These are phyloP conservation scores for Umbelopsis ramanniana DNA, from an alignment of 192 early-diverging fungal genomes.

Conservation along the genomic window DNA sequence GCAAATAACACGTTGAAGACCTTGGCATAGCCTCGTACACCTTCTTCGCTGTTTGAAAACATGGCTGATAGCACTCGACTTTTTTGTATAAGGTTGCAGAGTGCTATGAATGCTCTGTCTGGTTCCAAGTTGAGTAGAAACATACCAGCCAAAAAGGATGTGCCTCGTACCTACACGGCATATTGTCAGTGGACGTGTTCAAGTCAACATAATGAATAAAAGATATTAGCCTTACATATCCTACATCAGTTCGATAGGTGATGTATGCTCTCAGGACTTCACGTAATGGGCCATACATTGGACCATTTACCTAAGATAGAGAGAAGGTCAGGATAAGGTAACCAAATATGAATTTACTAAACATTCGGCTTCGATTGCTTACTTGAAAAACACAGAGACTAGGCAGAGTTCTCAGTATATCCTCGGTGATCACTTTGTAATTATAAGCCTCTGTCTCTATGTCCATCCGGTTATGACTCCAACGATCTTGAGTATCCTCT, in stretches of 20 bases:
- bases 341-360: not conserved
- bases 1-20: slow-evolving; percentile 47
- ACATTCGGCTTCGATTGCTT: not conserved
- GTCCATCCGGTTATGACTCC: not conserved
- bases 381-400: slow-evolving; percentile 47
- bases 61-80: slow-evolving; percentile 39
- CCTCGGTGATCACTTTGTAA: slow-evolving; percentile 40
- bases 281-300: slow-evolving; percentile 36
- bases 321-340: no score
- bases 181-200: not conserved
- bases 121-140: slow-evolving; percentile 44
- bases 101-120: slow-evolving; percentile 32
- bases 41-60: slow-evolving; percentile 37
- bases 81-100: slow-evolving; percentile 39
- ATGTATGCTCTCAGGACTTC: slow-evolving; percentile 45
- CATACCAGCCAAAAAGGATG: slow-evolving; percentile 47
- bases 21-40: slow-evolving; percentile 42
- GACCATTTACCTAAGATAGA: slow-evolving; percentile 40
- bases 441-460: slow-evolving; percentile 10
- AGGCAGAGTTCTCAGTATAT: slow-evolving; percentile 41
- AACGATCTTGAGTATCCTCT: not conserved
- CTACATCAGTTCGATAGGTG: slow-evolving; percentile 35
- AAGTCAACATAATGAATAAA: not conserved
- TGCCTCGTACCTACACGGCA: slow-evolving; percentile 31
- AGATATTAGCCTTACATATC: slow-evolving; percentile 33